Evolutionary conservation across 306 rosid genomes (phyloP).

Genomic region (Cicer yamashitae): DNA sequence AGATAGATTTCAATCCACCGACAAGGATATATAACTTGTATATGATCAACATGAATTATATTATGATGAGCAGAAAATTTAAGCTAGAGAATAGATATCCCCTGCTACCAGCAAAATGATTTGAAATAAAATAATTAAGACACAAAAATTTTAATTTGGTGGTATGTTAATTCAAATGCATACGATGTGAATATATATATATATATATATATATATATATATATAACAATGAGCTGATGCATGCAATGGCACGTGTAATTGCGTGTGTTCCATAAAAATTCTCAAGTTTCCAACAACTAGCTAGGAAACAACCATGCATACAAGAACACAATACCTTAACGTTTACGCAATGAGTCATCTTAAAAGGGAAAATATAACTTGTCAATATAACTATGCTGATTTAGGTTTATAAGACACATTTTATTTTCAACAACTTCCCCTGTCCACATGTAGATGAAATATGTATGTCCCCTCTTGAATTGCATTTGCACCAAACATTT

Average conservation of each 20-base stretch:
- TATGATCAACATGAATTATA: too few relatives aligned
- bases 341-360: conserved; percentile 20
- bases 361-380: too few relatives aligned
- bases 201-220: background rate
- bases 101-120: too few relatives aligned
- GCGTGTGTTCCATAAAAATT: conserved; percentile 34
- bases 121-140: too few relatives aligned
- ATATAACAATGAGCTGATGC: background rate
- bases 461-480: background rate
- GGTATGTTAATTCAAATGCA: conserved; percentile 28
- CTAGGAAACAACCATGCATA: background rate
- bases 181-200: background rate
- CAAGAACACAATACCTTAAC: background rate
- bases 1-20: background rate
- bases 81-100: too few relatives aligned
- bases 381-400: background rate
- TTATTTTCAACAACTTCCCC: background rate
- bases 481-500: background rate
- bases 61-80: too few relatives aligned
- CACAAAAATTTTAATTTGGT: too few relatives aligned
- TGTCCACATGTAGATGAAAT: background rate
- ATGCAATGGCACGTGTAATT: conserved; percentile 42
- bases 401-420: background rate
- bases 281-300: conserved; percentile 6
- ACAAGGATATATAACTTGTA: background rate